phyloP scores from a whole-genome alignment of 192 early-diverging fungal species.

The Obelidium mucronatum region DNA sequence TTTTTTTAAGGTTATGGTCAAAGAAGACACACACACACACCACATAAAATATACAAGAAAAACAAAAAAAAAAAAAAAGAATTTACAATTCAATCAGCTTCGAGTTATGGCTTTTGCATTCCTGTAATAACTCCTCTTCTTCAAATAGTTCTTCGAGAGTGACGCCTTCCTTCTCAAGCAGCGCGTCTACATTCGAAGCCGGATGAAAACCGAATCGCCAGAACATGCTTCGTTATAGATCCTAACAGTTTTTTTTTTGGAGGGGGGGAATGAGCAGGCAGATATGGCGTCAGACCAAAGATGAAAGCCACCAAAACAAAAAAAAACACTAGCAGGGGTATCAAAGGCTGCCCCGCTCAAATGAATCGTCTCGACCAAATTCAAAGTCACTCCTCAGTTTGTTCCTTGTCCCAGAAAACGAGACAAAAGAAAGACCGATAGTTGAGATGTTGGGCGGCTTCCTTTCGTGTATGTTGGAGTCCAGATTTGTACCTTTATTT shows the following conservation, averaged over 20 bases:
- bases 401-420: background rate
- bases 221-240: conserved; percentile 2
- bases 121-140: conserved; percentile 94
- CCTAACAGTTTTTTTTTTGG: background rate
- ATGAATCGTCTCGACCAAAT: too few species aligned
- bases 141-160: conserved; percentile 91
- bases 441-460: too few species aligned
- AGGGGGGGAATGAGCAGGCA: background rate
- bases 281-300: background rate
- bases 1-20: background rate
- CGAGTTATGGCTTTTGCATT: conserved; percentile 91
- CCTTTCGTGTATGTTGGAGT: too few species aligned
- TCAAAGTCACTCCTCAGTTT: too few species aligned
- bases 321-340: too few species aligned
- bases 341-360: too few species aligned
- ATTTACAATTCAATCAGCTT: conserved; percentile 90
- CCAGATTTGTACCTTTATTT: too few species aligned
- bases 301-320: background rate
- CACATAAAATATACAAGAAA: background rate
- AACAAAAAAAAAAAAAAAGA: too few species aligned
- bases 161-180: conserved; percentile 90
- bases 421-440: background rate
- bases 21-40: background rate
- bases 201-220: conserved; percentile 87
- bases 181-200: conserved; percentile 88